Evolutionary conservation across 768 basidiomycete species (phyloP), one percentile per base, ranked within the genome.

Genomic region (Suillus discolor): DNA sequence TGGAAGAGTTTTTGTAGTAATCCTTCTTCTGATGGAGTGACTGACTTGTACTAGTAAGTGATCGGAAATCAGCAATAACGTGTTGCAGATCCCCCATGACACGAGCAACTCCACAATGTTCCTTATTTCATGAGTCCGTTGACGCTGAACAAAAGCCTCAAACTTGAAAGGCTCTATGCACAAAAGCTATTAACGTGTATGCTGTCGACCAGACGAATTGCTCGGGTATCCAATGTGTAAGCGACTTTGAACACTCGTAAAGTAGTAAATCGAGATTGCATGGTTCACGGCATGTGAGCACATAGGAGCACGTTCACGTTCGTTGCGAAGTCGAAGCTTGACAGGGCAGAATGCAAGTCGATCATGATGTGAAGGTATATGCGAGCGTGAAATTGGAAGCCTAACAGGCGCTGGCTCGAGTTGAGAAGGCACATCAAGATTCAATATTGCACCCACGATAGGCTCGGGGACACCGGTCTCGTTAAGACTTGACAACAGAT

Each of bases 331-430:
- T 13, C 18, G 28, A 60, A 44, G 12, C 41, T 44, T 28, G 18
- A 60, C 28, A 20, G 11, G 57, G 57, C 38, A 57, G 23, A 23
- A 57, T 57, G 23, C 23, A 34, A 20, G 57, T 59, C 41, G 59
- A 60, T 60, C 59, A 60, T 60, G 59, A 60, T 12, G 59, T 42
- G 59, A 60, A 60, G 41, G 16, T 60, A 12, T 31, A 28, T 60
- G 41, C 38, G 59, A 60, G 41, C 20, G 34, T 55, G 59, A 42
- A 44, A 44, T 60, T 41, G 16, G 39, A 59, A 59, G 57, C 39
- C 25, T 59, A 23, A 57, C 38, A 59, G 23, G 57, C 55, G 55
- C 55, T 38, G 34, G 36, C 38, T 57, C 23, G 13, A 36, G 57
- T 39, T 25, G 57, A 23, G 5, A 59, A 28, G 25, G 31, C 39